Percentiles rank a stretch among this genome's conserved stretches.
These are phyloP conservation scores for Aphanomyces astaci DNA, from an alignment of 352 stramenopile species.

Conservation along the genomic window DNA sequence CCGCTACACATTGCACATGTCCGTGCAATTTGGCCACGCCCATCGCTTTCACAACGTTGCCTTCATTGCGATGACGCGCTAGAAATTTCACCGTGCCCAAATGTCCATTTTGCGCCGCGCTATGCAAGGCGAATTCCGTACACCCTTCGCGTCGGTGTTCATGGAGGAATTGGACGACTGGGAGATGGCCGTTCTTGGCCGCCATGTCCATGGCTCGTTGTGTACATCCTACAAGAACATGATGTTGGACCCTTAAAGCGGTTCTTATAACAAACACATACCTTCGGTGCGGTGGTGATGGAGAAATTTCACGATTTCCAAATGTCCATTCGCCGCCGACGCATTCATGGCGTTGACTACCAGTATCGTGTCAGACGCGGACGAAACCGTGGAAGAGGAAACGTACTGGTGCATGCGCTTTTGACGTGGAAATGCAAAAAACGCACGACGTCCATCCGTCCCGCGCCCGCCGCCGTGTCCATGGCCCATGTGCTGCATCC, in stretches of 20 bases:
- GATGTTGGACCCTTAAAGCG: no score
- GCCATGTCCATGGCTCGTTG: conserved; percentile 1
- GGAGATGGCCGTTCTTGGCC: conserved; percentile 3
- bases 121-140: background rate
- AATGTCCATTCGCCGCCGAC: no score
- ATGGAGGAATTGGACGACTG: background rate
- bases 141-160: background rate
- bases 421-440: no score
- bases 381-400: no score
- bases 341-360: no score
- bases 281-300: background rate
- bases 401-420: no score
- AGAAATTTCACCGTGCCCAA: background rate
- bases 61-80: background rate
- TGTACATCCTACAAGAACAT: background rate
- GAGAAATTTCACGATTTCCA: no score
- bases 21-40: background rate
- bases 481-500: conserved; percentile 9
- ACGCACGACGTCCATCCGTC: background rate
- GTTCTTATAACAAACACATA: no score
- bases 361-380: no score
- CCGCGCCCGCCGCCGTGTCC: background rate
- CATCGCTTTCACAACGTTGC: background rate
- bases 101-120: background rate
- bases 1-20: background rate